These are phyloP conservation scores for Cryphonectria nitschkei DNA, from an alignment of 2,329 filamentous ascomycete species.

Conservation along the genomic window DNA sequence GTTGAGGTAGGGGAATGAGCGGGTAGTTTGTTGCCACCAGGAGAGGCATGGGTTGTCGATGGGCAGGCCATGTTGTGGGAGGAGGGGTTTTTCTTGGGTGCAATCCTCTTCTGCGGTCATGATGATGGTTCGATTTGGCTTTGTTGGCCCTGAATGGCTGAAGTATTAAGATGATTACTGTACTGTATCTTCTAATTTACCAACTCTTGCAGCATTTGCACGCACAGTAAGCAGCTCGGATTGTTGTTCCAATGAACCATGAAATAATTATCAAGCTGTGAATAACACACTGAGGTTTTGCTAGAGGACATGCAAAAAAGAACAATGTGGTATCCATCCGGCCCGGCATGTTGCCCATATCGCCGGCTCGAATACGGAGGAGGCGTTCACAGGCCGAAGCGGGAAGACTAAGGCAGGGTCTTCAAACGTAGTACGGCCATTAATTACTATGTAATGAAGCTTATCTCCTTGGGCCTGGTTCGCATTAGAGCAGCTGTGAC, in stretches of 20 bases:
- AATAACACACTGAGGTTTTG: no score
- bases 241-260: not conserved
- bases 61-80: conserved; percentile 18
- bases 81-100: not conserved
- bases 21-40: conserved; percentile 50
- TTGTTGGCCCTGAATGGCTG: not conserved
- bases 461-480: not conserved
- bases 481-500: not conserved
- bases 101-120: conserved; percentile 6
- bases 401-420: not conserved
- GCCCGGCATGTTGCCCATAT: not conserved
- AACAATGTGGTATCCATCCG: not conserved
- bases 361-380: not conserved
- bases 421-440: not conserved
- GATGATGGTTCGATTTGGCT: not conserved
- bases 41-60: conserved; percentile 28
- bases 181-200: not conserved
- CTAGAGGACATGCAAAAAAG: not conserved
- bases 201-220: not conserved
- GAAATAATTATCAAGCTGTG: not conserved
- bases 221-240: not conserved
- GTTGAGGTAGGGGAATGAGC: conserved; percentile 46
- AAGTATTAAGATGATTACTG: no score
- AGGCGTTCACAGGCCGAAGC: not conserved
- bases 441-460: not conserved